Conservation (phyloP, 495 filamentous ascomycete species). For the Corynascus novoguineensis region DNA sequence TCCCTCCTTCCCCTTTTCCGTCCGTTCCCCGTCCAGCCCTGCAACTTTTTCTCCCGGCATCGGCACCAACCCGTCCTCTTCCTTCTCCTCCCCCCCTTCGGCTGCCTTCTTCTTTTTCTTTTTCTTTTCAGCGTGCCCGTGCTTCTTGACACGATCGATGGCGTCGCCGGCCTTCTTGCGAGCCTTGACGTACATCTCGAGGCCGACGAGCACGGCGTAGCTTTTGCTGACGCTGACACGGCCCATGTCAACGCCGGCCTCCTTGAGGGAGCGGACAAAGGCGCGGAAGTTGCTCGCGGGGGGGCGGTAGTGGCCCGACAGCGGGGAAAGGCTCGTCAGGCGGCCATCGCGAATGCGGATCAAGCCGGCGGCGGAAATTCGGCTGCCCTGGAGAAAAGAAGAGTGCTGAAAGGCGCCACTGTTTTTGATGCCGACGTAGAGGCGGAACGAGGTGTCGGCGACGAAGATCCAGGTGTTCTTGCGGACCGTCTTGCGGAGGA, state of each 20-base stretch:
- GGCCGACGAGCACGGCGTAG: constrained; percentile 74
- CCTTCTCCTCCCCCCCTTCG: background rate
- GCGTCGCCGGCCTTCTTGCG: constrained; percentile 53
- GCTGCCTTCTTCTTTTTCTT: constrained; percentile 22
- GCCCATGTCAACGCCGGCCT: constrained; percentile 72
- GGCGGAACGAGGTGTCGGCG: constrained; percentile 75
- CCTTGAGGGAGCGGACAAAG: constrained; percentile 66
- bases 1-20: background rate
- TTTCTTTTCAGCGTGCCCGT: constrained; percentile 21
- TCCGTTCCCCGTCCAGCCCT: background rate
- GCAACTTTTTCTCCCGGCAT: background rate
- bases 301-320: constrained; percentile 84
- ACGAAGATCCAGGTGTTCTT: constrained; percentile 91
- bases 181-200: constrained; percentile 68
- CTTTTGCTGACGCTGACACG: constrained; percentile 70
- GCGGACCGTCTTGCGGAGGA: constrained; percentile 63
- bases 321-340: constrained; percentile 49
- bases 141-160: constrained; percentile 37
- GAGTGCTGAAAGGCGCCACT: constrained; percentile 85
- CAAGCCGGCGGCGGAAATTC: constrained; percentile 76
- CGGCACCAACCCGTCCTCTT: no score
- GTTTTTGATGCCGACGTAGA: constrained; percentile 90
- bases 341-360: constrained; percentile 81
- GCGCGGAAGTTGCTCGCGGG: constrained; percentile 71
- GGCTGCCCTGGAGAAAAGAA: constrained; percentile 75